These are phyloP conservation scores for Nicotiana obtusifolia DNA, from an alignment of 257 asterid species.

Conservation along the genomic window DNA sequence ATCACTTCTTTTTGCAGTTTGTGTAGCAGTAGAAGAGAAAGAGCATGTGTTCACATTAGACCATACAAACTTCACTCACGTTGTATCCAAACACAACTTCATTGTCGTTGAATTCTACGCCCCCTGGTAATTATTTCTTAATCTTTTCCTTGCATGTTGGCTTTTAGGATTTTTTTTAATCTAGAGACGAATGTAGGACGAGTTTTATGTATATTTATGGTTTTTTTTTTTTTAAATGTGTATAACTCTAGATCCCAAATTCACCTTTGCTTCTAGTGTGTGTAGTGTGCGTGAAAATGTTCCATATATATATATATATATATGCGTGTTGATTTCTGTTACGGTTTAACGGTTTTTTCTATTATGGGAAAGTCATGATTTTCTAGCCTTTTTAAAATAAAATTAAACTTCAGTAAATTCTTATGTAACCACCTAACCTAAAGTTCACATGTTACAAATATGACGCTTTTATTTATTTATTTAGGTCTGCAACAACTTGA, in stretches of 20 bases:
- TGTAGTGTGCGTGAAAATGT: too few relatives aligned
- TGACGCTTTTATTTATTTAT: too few relatives aligned
- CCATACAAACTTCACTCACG: slow-evolving; percentile 50
- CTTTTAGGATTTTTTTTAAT: not conserved
- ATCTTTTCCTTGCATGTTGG: not conserved
- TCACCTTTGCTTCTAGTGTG: too few relatives aligned
- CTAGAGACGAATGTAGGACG: not conserved
- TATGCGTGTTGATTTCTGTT: too few relatives aligned
- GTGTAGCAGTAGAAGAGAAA: slow-evolving; percentile 32
- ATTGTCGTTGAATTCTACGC: slow-evolving; percentile 82
- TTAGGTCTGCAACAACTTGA: too few relatives aligned
- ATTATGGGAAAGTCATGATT: too few relatives aligned
- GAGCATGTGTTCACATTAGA: slow-evolving; percentile 66
- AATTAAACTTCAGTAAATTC: too few relatives aligned
- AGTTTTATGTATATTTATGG: too few relatives aligned
- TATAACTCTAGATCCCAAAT: not conserved
- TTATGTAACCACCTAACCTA: too few relatives aligned
- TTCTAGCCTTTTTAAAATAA: too few relatives aligned
- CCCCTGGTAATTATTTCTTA: slow-evolving; percentile 42
- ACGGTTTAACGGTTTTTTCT: not conserved
- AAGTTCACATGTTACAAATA: too few relatives aligned
- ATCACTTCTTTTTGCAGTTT: slow-evolving; percentile 21
- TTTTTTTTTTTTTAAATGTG: not conserved
- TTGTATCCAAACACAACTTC: slow-evolving; percentile 43
- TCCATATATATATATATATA: too few relatives aligned